Base-by-base conservation (phyloP, 2,329 filamentous ascomycete genomes). In the Aspergillus fumigatiaffinis region DNA sequence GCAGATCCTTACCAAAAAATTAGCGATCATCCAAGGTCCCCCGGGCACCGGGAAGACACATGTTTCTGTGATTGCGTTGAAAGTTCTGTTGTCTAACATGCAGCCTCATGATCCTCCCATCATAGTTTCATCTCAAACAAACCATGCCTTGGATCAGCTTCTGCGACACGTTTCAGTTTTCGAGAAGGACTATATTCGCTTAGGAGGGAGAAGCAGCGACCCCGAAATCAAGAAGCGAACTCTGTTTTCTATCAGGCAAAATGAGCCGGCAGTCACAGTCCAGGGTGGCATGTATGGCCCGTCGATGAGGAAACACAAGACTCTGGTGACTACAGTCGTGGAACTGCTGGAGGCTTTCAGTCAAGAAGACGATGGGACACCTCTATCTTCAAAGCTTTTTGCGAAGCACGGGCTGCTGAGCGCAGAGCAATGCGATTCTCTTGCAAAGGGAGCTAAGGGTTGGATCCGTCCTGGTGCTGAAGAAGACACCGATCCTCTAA, bases 91-190 rank as follows among this genome's bases (percentile, higher is more conserved):
- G 0, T 73, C 79, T 1, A 90, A 88, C 53, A 80, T 84, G 66
- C 69, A 71, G 2, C 65, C 68, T 1, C 77, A 73, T 0, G 84
- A 87, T 56, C 82, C 86, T 8, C 90, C 90, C 0, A 86, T 97
- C 29, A 80, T 96, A 21, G 80, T 96, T 3, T 84, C 91, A 0
- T 91, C 91, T 7, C 91, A 96, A 66, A 97, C 92, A 0, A 97
- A 97, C 58, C 91, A 96, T 72, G 92, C 92, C 0, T 77, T 96
- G 0, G 92, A 97, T 64, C 92, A 96, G 68, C 78, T 97, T 0
- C 77, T 96, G 0, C 75, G 77, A 1, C 84, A 87, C 54, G 79
- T 91, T 17, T 78, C 85, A 1, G 68, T 76, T 5, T 88, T 88
- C 63, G 86, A 88, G 63, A 71, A 76, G 0, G 80, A 84, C 1